Evolutionary conservation across 108 stramenopile genomes (phyloP).

Genomic region (Cyclotella distinguenda): DNA sequence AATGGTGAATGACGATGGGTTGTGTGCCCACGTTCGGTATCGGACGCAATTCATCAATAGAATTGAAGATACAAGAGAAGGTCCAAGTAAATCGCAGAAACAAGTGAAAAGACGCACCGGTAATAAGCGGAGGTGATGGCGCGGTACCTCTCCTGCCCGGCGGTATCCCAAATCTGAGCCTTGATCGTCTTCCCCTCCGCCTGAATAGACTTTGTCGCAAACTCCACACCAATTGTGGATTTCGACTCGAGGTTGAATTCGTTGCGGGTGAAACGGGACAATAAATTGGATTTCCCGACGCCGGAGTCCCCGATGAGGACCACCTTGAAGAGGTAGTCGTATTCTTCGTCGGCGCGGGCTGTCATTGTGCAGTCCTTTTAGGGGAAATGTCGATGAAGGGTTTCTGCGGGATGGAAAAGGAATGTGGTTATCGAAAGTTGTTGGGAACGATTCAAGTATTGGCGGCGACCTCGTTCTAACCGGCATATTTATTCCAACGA

Average conservation of each 20-base stretch:
- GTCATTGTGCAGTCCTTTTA: constrained; percentile 54
- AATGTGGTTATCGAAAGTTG: no score
- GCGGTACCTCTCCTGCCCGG: constrained; percentile 97
- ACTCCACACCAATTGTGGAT: constrained; percentile 98
- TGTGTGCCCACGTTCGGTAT: no score
- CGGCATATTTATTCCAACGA: no score
- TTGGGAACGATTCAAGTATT: no score
- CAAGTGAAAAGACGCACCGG: constrained; percentile 71
- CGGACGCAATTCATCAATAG: constrained; percentile 27
- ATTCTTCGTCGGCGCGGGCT: constrained; percentile 92
- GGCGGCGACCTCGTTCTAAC: no score
- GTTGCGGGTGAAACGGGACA: constrained; percentile 97
- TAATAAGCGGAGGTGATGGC: constrained; percentile 97
- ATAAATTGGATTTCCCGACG: constrained; percentile 96
- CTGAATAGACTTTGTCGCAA: constrained; percentile 95
- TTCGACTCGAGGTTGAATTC: constrained; percentile 99
- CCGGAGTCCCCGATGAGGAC: constrained; percentile 89
- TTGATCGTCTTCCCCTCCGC: constrained; percentile 94
- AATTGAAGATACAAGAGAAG: no score
- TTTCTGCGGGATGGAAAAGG: no score
- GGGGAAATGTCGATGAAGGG: no score
- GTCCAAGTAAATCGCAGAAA: no score
- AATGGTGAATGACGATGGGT: not conserved
- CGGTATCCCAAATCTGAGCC: constrained; percentile 99
- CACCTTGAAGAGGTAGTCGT: constrained; percentile 96